Base-by-base conservation (phyloP, 352 stramenopile species). In the Pythium insidiosum region DNA sequence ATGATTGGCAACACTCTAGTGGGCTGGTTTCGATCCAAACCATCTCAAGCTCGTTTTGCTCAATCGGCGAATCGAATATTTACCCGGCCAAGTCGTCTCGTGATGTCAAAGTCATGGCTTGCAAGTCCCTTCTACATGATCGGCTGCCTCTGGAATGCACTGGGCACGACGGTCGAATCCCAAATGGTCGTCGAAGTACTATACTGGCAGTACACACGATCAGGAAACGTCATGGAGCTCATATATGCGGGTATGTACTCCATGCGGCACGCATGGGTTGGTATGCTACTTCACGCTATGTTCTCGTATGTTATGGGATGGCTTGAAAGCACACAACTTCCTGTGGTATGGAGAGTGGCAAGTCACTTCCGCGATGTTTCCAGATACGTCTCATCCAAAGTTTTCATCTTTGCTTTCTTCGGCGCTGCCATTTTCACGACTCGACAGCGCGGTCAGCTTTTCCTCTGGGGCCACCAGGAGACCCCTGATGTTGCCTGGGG, bases 181-280 rank as follows among this genome's bases (percentile, higher is more conserved):
- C 44, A 51, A 25, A 51, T 43, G 30, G 15, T 42, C 12, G 44
- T 51, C 22, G 44, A 51, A 19, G 28, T 51, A 5, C 21, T 51
- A 3, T 51, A 43, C 21, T 51, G 31, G 30, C 21, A 51, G 19
- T 43, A 31, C 18, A 20, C 15, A 5, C 6, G 21, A 12, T 35
- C n/a, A 18, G 9, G 26, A 13, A n/a, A 51, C 36, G 7, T 26
- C 4, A 26, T 5, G 15, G 21, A 51, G 10, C 31, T 51, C 4
- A 24, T 51, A 9, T 37, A 44, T 26, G 44, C 22, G 13, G 44
- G n/a, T 11, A 20, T 51, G 5, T 51, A 51, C 21, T 19, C 44
- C 6, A 43, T 43, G 33, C 44, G 44, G 5, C 44, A 51, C 10
- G 30, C 44, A 12, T 51, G 44, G 44, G 44, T 51, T 11, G 34